phyloP scores from a whole-genome alignment of 129 eudicot genomes.

The Pseudognaphalium luteoalbum region DNA sequence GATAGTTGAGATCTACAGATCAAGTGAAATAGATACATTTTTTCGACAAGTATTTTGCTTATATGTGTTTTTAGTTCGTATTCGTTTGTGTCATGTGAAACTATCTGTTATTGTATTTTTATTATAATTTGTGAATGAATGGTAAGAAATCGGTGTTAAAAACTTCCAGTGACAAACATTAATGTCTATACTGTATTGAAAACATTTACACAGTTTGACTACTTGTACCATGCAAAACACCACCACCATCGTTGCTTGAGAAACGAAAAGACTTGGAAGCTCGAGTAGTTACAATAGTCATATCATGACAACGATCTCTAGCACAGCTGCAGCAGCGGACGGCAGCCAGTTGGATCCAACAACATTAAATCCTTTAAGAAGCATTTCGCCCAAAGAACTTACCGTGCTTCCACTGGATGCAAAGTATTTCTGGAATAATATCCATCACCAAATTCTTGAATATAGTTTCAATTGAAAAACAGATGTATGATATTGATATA shows the following conservation, averaged over 20 bases:
- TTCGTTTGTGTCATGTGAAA: slow-evolving; percentile 6
- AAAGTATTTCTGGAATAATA: slow-evolving; percentile 41
- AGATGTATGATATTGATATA: too few species aligned
- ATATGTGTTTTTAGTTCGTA: slow-evolving; percentile 3
- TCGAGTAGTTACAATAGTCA: slow-evolving; percentile 39
- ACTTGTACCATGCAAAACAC: slow-evolving; percentile 39
- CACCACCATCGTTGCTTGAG: slow-evolving; percentile 39
- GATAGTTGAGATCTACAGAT: slow-evolving; percentile 8
- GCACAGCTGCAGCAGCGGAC: slow-evolving; percentile 40
- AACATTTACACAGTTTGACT: too few species aligned
- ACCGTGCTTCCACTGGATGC: slow-evolving; percentile 33
- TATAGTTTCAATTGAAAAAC: slow-evolving; percentile 31
- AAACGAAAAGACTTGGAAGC: slow-evolving; percentile 43
- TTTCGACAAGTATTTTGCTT: slow-evolving; percentile 9
- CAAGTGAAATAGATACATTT: slow-evolving; percentile 8
- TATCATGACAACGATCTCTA: slow-evolving; percentile 44
- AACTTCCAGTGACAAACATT: neutral
- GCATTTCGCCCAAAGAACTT: slow-evolving; percentile 44
- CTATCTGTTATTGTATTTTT: neutral
- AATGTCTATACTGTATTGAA: neutral
- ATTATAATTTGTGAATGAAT: slow-evolving; percentile 8
- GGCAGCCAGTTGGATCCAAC: slow-evolving; percentile 44
- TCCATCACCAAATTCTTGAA: slow-evolving; percentile 34
- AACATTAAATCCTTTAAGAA: slow-evolving; percentile 33
- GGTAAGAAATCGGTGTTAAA: neutral